Base-by-base conservation (phyloP, 140 eudicot species). In the Erigeron philadelphicus region DNA sequence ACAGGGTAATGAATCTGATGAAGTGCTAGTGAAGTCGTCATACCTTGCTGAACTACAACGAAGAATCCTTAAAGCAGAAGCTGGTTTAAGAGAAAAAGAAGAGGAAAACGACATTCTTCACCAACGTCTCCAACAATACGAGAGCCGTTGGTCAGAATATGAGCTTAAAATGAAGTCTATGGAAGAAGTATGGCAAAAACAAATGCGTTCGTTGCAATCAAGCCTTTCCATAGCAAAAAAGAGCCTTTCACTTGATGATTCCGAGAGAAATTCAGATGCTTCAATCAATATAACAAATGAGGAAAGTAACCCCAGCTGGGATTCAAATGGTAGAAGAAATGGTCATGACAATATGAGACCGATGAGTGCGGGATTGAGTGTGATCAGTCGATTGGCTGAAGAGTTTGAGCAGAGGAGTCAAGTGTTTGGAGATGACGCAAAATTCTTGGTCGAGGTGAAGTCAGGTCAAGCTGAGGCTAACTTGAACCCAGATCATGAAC, bases 151-250 rank as follows among this genome's bases (percentile, higher is more conserved):
- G 98, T 86, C 93, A 0, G 98, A 93, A 63, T 93, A 93, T 63
- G 98, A 93, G 81, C 72, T 84, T 41, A 93, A 89, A 79, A 93
- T 93, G 98, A 93, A 86, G 48, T 86, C 98, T 19, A 93, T 93
- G 98, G 98, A 93, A 76, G 98, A 93, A 75, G 92, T 93, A 49
- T 93, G 98, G 98, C 98, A 93, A 71, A 89, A 88, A 74, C 96
- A 93, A 68, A 93, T 93, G 98, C 81, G 98, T 55, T 93, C 98
- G 11, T 79, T 93, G 6, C 98, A 93, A 63, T 93, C 98, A 11
- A 93, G 98, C 70, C 98, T 93, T 50, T 93, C 96, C 67, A 86
- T 89, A 50, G 96, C 96, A 7, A 93, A 86, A 79, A 88, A 77
- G 70, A 93, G 96, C 85, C 84, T 93, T 5, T 89, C 93, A 6